These are phyloP conservation scores for Priceomyces haplophilus DNA, from an alignment of 805 yeast genomes.

Conservation along the genomic window DNA sequence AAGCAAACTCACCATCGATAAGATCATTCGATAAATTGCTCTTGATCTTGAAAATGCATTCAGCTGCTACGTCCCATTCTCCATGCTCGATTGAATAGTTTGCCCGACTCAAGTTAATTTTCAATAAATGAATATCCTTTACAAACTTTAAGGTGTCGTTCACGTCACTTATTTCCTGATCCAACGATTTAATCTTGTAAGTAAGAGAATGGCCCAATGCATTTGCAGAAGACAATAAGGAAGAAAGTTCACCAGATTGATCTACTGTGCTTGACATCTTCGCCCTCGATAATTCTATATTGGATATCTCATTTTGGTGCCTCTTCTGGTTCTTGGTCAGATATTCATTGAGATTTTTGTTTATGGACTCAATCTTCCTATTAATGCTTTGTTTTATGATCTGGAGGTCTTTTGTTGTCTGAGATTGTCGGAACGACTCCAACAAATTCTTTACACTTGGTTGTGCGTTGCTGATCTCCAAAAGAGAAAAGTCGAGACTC, in stretches of 20 bases:
- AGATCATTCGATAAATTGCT: constrained; percentile 51
- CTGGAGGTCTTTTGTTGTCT: constrained; percentile 27
- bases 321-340: constrained; percentile 23
- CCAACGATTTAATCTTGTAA: constrained; percentile 63
- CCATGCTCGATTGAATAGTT: constrained; percentile 63
- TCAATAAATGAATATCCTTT: constrained; percentile 60
- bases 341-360: constrained; percentile 24
- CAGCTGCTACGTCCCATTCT: constrained; percentile 79
- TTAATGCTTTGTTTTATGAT: constrained; percentile 28
- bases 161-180: constrained; percentile 66
- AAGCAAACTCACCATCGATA: constrained; percentile 65
- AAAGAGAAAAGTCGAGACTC: background rate
- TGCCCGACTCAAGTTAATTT: constrained; percentile 61
- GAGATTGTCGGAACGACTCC: constrained; percentile 18
- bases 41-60: constrained; percentile 46
- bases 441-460: constrained; percentile 7
- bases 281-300: constrained; percentile 58
- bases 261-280: constrained; percentile 60
- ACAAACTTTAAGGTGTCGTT: constrained; percentile 62
- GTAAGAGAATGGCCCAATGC: constrained; percentile 66
- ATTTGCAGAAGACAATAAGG: constrained; percentile 57
- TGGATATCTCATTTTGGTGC: constrained; percentile 38
- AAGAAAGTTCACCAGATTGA: constrained; percentile 53
- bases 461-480: constrained; percentile 4
- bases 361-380: constrained; percentile 19